Conservation (phyloP, 2,329 filamentous ascomycete genomes). For the Alternaria ethzedia region DNA sequence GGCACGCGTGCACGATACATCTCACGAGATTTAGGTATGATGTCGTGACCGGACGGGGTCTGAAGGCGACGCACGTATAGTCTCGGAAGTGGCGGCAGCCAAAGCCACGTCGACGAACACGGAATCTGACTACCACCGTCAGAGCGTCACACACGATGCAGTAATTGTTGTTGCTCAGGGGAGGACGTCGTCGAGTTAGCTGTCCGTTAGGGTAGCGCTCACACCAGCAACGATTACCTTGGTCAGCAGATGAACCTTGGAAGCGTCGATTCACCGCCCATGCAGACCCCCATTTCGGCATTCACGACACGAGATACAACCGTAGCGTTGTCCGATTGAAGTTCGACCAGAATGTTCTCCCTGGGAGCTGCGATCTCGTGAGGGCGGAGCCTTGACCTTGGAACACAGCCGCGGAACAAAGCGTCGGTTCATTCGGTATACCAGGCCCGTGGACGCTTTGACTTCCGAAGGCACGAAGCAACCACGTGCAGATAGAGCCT, state of each 20-base stretch:
- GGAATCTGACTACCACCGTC: not conserved
- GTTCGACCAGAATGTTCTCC: not conserved
- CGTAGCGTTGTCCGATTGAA: not conserved
- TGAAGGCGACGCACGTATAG: not conserved
- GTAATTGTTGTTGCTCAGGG: not conserved
- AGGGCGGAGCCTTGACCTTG: not conserved
- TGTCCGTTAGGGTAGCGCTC: not conserved
- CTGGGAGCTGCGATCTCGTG: not conserved
- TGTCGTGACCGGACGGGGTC: slow-evolving; percentile 3
- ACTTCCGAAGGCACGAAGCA: not conserved
- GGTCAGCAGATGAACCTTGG: not conserved
- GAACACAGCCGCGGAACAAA: slow-evolving; percentile 1
- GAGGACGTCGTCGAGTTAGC: not conserved
- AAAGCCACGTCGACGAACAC: slow-evolving; percentile 1
- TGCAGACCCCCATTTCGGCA: not conserved
- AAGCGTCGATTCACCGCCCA: not conserved
- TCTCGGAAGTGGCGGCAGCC: not conserved
- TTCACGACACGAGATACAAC: not conserved
- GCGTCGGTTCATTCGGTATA: not conserved
- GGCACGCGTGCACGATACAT: slow-evolving; percentile 14
- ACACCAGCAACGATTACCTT: not conserved
- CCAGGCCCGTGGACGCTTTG: not conserved
- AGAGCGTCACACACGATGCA: not conserved
- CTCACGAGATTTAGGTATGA: not conserved
- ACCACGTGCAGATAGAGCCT: not conserved